Conservation (phyloP, 2,329 filamentous ascomycete genomes). For the Talaromyces sp. region DNA sequence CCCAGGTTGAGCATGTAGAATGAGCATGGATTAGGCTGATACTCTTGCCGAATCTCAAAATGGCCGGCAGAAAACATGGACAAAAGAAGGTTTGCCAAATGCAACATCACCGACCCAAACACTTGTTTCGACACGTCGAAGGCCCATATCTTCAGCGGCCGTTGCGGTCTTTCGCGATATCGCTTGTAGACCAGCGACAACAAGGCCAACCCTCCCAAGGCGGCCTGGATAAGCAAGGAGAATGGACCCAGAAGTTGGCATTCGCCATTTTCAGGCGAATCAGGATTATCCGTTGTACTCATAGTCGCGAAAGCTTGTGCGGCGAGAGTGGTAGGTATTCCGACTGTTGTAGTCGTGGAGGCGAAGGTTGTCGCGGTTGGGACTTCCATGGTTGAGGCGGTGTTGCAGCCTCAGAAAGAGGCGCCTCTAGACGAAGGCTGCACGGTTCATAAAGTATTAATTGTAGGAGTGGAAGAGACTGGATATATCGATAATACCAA, state of each 20-base stretch:
- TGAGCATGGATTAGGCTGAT: constrained; percentile 87
- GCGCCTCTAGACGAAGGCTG: constrained; percentile 7
- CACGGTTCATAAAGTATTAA: not conserved
- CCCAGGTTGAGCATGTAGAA: constrained; percentile 92
- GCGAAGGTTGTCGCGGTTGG: constrained; percentile 1
- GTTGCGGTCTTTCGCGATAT: constrained; percentile 85
- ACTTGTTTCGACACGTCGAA: constrained; percentile 98
- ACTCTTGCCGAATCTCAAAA: constrained; percentile 54
- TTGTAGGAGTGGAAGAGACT: not conserved
- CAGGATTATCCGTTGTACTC: constrained; percentile 33
- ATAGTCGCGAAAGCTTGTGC: not conserved
- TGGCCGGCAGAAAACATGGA: constrained; percentile 89
- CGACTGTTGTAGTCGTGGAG: constrained; percentile 11
- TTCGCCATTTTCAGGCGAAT: constrained; percentile 60
- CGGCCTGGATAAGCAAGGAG: constrained; percentile 82
- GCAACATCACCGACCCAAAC: constrained; percentile 84
- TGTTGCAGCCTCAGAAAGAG: constrained; percentile 12
- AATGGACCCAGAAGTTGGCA: constrained; percentile 88
- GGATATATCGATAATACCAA: not conserved
- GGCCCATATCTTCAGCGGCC: constrained; percentile 93
- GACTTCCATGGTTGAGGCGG: constrained; percentile 4
- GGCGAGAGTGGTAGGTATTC: not conserved
- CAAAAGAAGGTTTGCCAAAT: constrained; percentile 92
- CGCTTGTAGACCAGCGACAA: constrained; percentile 88
- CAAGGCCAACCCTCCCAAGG: constrained; percentile 77